phyloP scores from a whole-genome alignment of 352 stramenopile species.

The Proteromonas lacertae region DNA sequence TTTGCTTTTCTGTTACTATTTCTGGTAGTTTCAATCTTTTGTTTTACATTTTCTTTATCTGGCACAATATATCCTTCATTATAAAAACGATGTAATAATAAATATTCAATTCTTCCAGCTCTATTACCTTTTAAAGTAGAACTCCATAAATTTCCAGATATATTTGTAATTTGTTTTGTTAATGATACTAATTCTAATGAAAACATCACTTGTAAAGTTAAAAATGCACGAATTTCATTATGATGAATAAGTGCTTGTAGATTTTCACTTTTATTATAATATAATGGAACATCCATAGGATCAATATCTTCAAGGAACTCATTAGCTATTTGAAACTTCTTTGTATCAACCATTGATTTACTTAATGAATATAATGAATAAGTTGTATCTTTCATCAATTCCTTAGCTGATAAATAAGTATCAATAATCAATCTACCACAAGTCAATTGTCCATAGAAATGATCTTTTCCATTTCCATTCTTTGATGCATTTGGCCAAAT shows the following conservation, averaged over 20 bases:
- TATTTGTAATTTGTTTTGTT: slow-evolving; percentile 86
- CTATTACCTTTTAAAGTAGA: slow-evolving; percentile 81
- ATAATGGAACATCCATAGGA: slow-evolving; percentile 68
- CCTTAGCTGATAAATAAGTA: slow-evolving; percentile 83
- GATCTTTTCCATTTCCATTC: slow-evolving; percentile 11
- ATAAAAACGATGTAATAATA: slow-evolving; percentile 97
- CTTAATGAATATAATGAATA: slow-evolving; percentile 80
- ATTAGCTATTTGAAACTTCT: background rate
- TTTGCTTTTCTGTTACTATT: slow-evolving; percentile 30
- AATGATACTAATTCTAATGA: slow-evolving; percentile 87
- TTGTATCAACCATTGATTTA: slow-evolving; percentile 38
- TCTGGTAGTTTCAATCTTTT: slow-evolving; percentile 1
- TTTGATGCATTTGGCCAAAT: slow-evolving; percentile 11
- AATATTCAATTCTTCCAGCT: slow-evolving; percentile 89
- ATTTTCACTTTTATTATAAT: slow-evolving; percentile 27
- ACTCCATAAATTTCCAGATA: slow-evolving; percentile 89
- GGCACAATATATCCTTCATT: slow-evolving; percentile 79
- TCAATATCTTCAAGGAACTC: slow-evolving; percentile 54
- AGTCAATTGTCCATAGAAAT: slow-evolving; percentile 14
- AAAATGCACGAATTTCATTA: slow-evolving; percentile 71
- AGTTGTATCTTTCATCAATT: slow-evolving; percentile 84
- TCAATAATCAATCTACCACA: slow-evolving; percentile 80
- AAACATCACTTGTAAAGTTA: slow-evolving; percentile 79
- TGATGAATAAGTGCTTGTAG: slow-evolving; percentile 67
- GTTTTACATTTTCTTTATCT: slow-evolving; percentile 28